Base-by-base conservation (phyloP, 2,329 filamentous ascomycete genomes). In the Cercospora janseana region DNA sequence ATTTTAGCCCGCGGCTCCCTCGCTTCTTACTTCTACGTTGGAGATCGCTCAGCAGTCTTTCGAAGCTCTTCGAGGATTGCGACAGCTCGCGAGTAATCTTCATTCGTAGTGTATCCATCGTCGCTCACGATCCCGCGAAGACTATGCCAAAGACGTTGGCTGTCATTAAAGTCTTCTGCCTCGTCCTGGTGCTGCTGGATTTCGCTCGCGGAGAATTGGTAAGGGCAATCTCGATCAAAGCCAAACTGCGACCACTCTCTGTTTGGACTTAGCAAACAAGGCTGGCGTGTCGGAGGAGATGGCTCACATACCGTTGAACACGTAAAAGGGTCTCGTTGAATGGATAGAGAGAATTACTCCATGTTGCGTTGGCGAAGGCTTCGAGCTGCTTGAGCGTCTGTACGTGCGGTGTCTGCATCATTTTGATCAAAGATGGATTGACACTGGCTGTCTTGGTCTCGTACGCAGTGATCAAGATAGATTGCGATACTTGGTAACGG, bases 231-330 rank as follows among this genome's bases (percentile, higher is more conserved):
- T 43, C 23, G 4, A 27, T 43, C 40, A 24, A 43, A 24, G 40
- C 40, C 40, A 43, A 43, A 43, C 26, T 43, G 40, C 28, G 40
- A 43, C 40, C 40, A 43, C 16, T 43, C 40, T 43, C 40, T 43
- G 40, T 24, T 24, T 28, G 21, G 40, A 16, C 12, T 43, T 43
- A 43, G 40, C 40, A 43, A 27, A 43, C 28, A 29, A 20, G 6
- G 40, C 40, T 15, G 40, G 28, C 40, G 28, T 27, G 40, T 43
- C 28, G 40, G 26, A 24, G 40, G 15, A 43, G 12, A 28, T 43
- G 40, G n/a, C n/a, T 43, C 21, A 43, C 40, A 43, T 43, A 43
- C 40, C 20, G 40, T 43, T 43, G 40, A 43, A 43, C 40, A 43
- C 40, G 40, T 43, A 43, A 43, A 10, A 43, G 13, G 40, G 40